A percentile compares a stretch with the other conserved stretches of the same genome.
These are phyloP conservation scores for Teratosphaeria viscida DNA, from an alignment of 2,329 filamentous ascomycete genomes.

Conservation along the genomic window DNA sequence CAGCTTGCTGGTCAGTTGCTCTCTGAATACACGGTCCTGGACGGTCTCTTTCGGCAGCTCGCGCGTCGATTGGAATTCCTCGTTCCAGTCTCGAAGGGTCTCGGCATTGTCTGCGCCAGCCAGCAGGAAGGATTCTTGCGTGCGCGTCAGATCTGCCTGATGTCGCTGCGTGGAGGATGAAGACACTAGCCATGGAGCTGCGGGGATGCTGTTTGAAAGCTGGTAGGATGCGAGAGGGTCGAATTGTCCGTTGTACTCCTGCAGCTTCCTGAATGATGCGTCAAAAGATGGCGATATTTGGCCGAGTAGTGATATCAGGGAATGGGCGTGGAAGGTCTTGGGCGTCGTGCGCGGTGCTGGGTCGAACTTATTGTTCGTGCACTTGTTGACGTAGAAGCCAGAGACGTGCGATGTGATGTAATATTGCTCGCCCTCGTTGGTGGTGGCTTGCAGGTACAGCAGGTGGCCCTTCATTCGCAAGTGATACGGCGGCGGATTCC, in stretches of 20 bases:
- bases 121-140: constrained; percentile 86
- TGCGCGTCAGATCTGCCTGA: constrained; percentile 71
- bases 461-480: constrained; percentile 86
- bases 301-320: constrained; percentile 68
- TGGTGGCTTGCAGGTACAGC: constrained; percentile 79
- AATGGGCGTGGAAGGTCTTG: constrained; percentile 73
- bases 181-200: constrained; percentile 84
- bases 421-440: constrained; percentile 87
- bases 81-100: constrained; percentile 94
- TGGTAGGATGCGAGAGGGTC: constrained; percentile 90
- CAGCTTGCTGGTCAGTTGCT: constrained; percentile 85
- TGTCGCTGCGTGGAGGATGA: constrained; percentile 57
- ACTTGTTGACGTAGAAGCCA: constrained; percentile 96
- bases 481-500: constrained; percentile 92
- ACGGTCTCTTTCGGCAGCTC: constrained; percentile 89
- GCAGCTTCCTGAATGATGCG: constrained; percentile 62
- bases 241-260: constrained; percentile 73
- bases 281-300: constrained; percentile 76
- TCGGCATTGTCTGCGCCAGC: constrained; percentile 88
- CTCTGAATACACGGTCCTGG: constrained; percentile 90
- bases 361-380: constrained; percentile 89
- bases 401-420: constrained; percentile 90
- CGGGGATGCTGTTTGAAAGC: constrained; percentile 86
- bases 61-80: constrained; percentile 94
- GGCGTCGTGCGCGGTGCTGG: constrained; percentile 69